Base-by-base conservation (phyloP, 345 rosid genomes). In the Lumnitzera racemosa region DNA sequence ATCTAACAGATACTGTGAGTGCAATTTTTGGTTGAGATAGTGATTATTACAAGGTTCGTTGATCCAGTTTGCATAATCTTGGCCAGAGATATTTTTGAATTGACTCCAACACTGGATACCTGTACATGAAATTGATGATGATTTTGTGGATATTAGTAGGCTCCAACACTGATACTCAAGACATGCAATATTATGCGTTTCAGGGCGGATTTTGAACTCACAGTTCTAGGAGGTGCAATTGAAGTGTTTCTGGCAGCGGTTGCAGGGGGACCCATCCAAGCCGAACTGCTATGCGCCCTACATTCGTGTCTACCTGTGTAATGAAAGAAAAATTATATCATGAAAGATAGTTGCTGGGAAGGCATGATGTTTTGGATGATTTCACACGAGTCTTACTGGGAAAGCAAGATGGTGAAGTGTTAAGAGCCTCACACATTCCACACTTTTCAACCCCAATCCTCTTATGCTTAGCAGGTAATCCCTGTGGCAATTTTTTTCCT, bases 231-330 rank as follows among this genome's bases (percentile, higher is more conserved):
- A 89, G 91, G 68, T 92, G 98, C 63, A 92, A 61, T 68, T 92
- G 98, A 57, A 92, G 91, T 65, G 94, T 79, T 59, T 89, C 97
- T 15, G 98, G 98, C 66, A 92, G 74, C 11, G 98, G 96, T 71
- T 83, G 89, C 51, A 92, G 80, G 46, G 98, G 98, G 54, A 89
- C 98, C 98, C 98, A 92, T 71, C 98, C 98, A 58, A 92, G 68
- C 68, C 98, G 79, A 70, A 92, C 97, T 9, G 97, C 98, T 65
- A 92, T 92, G 46, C 96, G 85, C 67, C 98, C 98, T 17, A 92
- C 98, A 69, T 92, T 89, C 2, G 96, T 92, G 74, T 89, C 98
- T 55, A 92, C 98, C 98, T 92, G 81, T 63, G 56, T 36, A 36
- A 65, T 59, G 58, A 62, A 55, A 48, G 56, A 61, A 16, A 51